phyloP scores from a whole-genome alignment of 225 moss, liverwort and hornwort species.

The Ulota crispa region DNA sequence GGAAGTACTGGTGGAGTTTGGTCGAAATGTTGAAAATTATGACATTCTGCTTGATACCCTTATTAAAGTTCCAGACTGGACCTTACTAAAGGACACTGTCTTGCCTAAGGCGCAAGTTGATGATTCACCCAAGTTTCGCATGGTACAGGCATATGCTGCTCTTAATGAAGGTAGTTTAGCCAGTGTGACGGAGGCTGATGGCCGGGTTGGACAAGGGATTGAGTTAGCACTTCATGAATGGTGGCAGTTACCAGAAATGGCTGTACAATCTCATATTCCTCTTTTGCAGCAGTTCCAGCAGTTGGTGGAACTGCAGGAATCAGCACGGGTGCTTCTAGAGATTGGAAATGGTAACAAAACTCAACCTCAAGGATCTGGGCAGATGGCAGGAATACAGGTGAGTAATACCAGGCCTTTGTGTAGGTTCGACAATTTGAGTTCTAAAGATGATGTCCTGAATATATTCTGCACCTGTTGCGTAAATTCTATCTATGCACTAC shows the following conservation, averaged over 20 bases:
- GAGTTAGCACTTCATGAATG: constrained; percentile 94
- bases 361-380: constrained; percentile 75
- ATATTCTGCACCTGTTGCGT: not conserved
- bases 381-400: constrained; percentile 77
- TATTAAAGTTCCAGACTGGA: constrained; percentile 90
- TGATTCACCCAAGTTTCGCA: constrained; percentile 89
- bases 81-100: constrained; percentile 78
- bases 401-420: constrained; percentile 10
- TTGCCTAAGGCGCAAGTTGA: constrained; percentile 98
- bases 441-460: not conserved
- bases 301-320: constrained; percentile 97
- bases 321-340: constrained; percentile 91
- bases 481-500: not conserved
- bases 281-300: constrained; percentile 99
- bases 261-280: constrained; percentile 98
- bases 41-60: constrained; percentile 86
- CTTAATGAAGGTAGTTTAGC: constrained; percentile 92
- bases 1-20: constrained; percentile 91
- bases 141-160: constrained; percentile 94
- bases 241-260: constrained; percentile 99
- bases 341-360: constrained; percentile 95
- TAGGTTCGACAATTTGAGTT: constrained; percentile 16
- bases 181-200: constrained; percentile 87
- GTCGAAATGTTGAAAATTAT: constrained; percentile 92
- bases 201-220: constrained; percentile 87